Conservation (phyloP, 163 green algal genomes). For the Scenedesmus sp. region DNA sequence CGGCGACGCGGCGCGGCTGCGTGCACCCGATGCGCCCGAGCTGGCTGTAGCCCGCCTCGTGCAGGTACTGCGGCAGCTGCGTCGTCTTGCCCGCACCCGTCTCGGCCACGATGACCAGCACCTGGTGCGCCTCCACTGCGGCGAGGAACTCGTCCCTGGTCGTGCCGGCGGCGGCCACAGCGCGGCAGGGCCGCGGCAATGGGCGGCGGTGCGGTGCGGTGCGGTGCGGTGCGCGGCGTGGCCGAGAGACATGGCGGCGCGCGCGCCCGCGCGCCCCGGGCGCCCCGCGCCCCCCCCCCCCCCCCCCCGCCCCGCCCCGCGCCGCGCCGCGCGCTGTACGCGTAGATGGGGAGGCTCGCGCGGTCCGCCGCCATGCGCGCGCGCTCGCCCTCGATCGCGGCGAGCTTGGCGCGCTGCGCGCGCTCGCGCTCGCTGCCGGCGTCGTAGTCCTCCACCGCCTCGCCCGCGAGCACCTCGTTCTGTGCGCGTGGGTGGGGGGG, state of each 20-base stretch:
- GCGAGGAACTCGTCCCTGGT: conserved; percentile 73
- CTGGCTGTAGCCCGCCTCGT: conserved; percentile 93
- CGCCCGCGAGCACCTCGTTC: conserved; percentile 40
- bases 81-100: conserved; percentile 98
- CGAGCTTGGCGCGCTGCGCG: conserved; percentile 53
- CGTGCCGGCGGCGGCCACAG: too few species aligned
- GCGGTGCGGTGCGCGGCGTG: too few species aligned
- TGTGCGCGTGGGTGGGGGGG: too few species aligned
- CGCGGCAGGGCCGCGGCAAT: too few species aligned
- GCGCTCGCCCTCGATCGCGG: conserved; percentile 51
- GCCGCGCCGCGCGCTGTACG: conserved; percentile 84
- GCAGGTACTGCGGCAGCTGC: conserved; percentile 96
- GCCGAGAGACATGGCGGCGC: too few species aligned
- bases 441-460: conserved; percentile 60
- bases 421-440: conserved; percentile 61
- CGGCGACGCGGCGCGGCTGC: conserved; percentile 93
- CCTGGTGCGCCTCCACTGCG: conserved; percentile 86
- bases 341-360: conserved; percentile 84
- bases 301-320: conserved; percentile 63
- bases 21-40: conserved; percentile 95
- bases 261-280: conserved; percentile 84
- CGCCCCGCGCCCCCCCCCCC: conserved; percentile 52
- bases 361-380: conserved; percentile 77
- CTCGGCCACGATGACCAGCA: conserved; percentile 98
- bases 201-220: too few species aligned